Evolutionary conservation across 805 yeast species (phyloP), one percentile per base, ranked within the genome.

Genomic region (Komagataella ulmi): DNA sequence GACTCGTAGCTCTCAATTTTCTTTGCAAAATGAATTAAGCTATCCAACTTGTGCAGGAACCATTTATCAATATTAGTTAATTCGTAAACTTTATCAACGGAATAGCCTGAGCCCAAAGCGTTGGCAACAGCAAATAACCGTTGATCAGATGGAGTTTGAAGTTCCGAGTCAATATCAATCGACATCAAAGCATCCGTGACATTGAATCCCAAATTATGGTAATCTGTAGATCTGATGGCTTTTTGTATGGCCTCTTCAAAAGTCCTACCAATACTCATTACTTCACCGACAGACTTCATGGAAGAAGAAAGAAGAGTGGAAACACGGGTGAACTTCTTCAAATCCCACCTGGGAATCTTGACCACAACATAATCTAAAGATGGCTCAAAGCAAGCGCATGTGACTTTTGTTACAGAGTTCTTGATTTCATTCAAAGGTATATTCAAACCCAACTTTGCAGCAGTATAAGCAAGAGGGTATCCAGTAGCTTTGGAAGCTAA

Each of bases 201-300:
- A 66, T 79, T 83, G 81, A 93, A 93, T 54, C 99, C 99, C 60
- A 89, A 73, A 75, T 93, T 93, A 57, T 86, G 95, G 69, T 93
- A 91, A 65, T 93, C 99, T 40, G 96, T 89, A 17, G 96, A 86
- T 69, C 99, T 80, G 59, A 93, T 89, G 53, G 98, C 99, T 72
- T 91, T 91, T 69, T 93, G 99, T 57, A 91, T 87, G 7, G 97
- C 96, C 67, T 91, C 99, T 70, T 91, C 99, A 59, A 91, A 91
- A 24, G 95, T 91, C 68, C 99, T 79, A 63, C 99, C 99, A 63
- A 91, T 88, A 59, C 91, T 79, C 99, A 91, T 91, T 51, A 93
- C 98, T 69, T 91, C 99, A 75, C 99, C 99, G 58, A 91, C 98
- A 55, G 97, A 89, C 72, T 91, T 91, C 99, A 91, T 91, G 30